Evolutionary conservation across 78 protist genomes (phyloP).

Genomic region (Guillardia theta): DNA sequence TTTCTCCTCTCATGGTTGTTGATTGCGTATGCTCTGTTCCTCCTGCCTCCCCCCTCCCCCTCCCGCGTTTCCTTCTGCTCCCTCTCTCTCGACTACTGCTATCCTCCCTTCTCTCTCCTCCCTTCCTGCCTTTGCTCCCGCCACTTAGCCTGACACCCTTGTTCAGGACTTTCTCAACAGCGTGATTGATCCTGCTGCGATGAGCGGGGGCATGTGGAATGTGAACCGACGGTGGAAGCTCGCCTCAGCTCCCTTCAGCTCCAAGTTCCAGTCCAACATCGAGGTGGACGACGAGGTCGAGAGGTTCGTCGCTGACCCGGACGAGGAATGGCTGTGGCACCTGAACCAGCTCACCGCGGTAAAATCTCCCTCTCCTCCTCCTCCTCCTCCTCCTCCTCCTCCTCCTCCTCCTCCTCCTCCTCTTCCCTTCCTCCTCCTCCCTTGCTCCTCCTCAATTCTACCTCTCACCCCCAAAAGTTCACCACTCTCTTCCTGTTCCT

Average conservation of each 20-base stretch:
- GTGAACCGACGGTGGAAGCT: background rate
- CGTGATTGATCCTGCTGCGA: too few species aligned
- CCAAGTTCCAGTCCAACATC: background rate
- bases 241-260: background rate
- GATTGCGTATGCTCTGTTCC: background rate
- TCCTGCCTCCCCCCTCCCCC: background rate
- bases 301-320: background rate
- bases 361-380: too few species aligned
- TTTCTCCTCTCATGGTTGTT: too few species aligned
- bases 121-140: too few species aligned
- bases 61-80: background rate
- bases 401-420: background rate
- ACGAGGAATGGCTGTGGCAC: background rate
- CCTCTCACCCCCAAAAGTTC: background rate
- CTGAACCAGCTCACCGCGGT: too few species aligned
- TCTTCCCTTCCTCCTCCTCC: background rate
- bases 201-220: too few species aligned
- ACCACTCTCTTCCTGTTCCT: background rate
- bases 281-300: too few species aligned
- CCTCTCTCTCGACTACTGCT: too few species aligned
- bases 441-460: background rate
- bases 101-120: too few species aligned
- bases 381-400: background rate
- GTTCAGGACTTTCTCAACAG: too few species aligned
- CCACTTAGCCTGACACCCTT: too few species aligned